Percentiles rank a stretch among this genome's conserved stretches.
These are phyloP conservation scores for Metschnikowia similis DNA, from an alignment of 805 yeast species.

Conservation along the genomic window DNA sequence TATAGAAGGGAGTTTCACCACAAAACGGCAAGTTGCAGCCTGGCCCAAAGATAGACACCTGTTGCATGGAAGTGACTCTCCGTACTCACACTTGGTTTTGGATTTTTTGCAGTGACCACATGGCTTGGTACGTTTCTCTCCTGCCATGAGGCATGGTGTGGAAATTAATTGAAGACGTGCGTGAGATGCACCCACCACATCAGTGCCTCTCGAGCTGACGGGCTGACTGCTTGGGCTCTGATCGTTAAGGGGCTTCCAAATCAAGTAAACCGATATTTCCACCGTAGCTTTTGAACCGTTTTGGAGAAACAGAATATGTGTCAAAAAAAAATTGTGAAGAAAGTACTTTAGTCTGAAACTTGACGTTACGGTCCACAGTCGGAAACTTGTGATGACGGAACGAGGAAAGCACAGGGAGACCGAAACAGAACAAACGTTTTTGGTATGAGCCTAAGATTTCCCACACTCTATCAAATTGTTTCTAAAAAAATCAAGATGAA, in stretches of 20 bases:
- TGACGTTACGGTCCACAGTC: too few species aligned
- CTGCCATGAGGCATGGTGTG: conserved; percentile 17
- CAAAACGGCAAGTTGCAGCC: conserved; percentile 48
- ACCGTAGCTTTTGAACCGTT: too few species aligned
- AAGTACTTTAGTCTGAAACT: too few species aligned
- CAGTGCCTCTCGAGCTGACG: not conserved
- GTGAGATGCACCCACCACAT: not conserved
- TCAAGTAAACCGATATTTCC: not conserved
- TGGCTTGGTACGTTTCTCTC: conserved; percentile 50
- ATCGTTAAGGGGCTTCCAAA: not conserved
- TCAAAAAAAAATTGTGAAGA: too few species aligned
- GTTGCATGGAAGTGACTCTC: conserved; percentile 48
- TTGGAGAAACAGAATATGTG: too few species aligned
- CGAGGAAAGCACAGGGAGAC: too few species aligned
- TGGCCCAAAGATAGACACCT: conserved; percentile 50
- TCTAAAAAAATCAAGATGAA: too few species aligned
- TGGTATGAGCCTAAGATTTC: too few species aligned
- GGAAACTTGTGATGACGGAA: too few species aligned
- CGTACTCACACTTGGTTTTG: conserved; percentile 58
- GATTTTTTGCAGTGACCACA: conserved; percentile 60
- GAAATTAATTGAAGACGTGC: not conserved
- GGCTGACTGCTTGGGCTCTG: not conserved
- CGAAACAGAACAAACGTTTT: too few species aligned
- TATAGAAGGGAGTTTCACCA: conserved; percentile 47
- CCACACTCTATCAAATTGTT: too few species aligned